Evolutionary conservation across 1,284 basidiomycete genomes (phyloP).

Genomic region (Xerocomus alliaceus): DNA sequence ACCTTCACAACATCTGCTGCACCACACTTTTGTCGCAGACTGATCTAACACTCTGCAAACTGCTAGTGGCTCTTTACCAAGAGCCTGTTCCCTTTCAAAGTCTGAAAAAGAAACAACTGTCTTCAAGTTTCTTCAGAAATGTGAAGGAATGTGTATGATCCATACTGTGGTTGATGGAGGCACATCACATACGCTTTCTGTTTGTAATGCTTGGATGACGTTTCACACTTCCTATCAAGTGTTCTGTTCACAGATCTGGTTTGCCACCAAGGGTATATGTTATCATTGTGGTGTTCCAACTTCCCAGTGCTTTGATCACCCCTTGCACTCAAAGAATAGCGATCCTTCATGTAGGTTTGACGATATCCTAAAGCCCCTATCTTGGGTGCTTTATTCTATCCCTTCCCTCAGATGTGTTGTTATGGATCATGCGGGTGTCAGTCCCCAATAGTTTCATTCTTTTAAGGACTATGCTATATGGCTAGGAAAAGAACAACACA

Average conservation of each 20-base stretch:
- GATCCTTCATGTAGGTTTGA: background rate
- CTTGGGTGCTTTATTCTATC: background rate
- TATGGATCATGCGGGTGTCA: background rate
- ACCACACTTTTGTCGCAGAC: too few species aligned
- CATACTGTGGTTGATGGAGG: background rate
- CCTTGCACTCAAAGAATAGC: background rate
- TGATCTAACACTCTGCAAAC: background rate
- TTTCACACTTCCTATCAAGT: background rate
- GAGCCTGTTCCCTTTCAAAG: background rate
- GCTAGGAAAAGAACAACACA: too few species aligned
- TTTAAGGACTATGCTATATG: background rate
- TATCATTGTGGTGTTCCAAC: background rate
- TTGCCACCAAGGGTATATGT: background rate
- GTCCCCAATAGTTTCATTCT: background rate
- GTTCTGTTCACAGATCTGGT: background rate
- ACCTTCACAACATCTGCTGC: too few species aligned
- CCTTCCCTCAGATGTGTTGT: background rate
- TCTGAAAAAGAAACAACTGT: background rate
- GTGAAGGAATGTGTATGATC: background rate
- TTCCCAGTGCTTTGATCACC: background rate
- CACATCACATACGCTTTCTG: background rate
- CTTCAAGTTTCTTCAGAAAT: background rate
- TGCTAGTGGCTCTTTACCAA: background rate
- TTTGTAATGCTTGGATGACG: background rate
- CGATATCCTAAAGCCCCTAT: background rate